Evolutionary conservation across 1,284 basidiomycete species (phyloP).

Genomic region (Malassezia globosa): DNA sequence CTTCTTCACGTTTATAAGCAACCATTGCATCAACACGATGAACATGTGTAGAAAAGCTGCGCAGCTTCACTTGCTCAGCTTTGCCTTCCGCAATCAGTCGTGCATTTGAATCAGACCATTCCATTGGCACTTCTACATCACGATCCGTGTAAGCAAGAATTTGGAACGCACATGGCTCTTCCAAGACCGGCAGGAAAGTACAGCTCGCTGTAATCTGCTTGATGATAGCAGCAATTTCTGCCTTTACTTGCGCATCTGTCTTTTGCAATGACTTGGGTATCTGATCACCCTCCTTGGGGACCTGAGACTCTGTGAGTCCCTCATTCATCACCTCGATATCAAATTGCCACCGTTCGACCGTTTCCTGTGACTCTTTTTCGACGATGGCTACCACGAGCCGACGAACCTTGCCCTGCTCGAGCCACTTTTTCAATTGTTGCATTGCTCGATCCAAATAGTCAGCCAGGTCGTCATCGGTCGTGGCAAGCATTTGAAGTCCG

Average conservation of each 20-base stretch:
- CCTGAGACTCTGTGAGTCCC: conserved; percentile 5
- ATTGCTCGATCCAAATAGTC: conserved; percentile 86
- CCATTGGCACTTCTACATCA: conserved; percentile 66
- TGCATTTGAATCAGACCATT: conserved; percentile 90
- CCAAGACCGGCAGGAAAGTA: conserved; percentile 86
- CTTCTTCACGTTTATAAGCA: conserved; percentile 48
- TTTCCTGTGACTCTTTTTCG: conserved; percentile 77
- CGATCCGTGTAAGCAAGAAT: conserved; percentile 72
- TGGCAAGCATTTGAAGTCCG: conserved; percentile 85
- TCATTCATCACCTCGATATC: conserved; percentile 66
- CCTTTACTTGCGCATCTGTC: conserved; percentile 81
- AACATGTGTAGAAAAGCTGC: conserved; percentile 48
- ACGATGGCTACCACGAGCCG: conserved; percentile 92
- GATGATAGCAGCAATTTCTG: conserved; percentile 91
- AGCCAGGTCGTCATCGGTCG: conserved; percentile 79
- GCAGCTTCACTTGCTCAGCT: conserved; percentile 75
- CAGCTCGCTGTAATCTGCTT: conserved; percentile 96
- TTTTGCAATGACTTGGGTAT: conserved; percentile 40
- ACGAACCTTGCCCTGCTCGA: conserved; percentile 75
- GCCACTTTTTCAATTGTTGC: conserved; percentile 64
- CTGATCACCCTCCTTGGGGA: background rate
- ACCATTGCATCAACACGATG: conserved; percentile 49
- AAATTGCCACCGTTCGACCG: conserved; percentile 95
- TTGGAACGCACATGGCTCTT: conserved; percentile 82
- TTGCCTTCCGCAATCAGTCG: conserved; percentile 87